A percentile compares a stretch with the other conserved stretches of the same genome.
phyloP scores from a whole-genome alignment of 1,139 yeast genomes.

The Sugiyamaella novakii region DNA sequence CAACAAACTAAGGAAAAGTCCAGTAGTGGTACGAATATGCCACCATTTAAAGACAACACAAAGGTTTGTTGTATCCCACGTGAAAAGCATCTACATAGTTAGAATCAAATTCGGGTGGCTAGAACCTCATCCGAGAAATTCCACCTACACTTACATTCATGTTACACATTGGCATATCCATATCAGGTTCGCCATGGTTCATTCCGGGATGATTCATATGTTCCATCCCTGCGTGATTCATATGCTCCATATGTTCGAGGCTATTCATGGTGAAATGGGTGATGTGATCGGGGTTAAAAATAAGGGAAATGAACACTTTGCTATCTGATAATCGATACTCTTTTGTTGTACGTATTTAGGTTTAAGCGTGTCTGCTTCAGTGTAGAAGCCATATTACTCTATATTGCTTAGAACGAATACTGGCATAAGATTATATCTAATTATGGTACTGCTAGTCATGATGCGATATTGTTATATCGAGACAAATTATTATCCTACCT shows the following conservation, averaged over 20 bases:
- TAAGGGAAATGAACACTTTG: too few relatives aligned
- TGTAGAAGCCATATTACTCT: too few relatives aligned
- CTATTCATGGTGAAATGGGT: neutral
- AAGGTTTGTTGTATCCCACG: constrained; percentile 74
- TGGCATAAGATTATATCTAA: too few relatives aligned
- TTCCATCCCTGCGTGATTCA: constrained; percentile 35
- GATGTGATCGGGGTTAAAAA: too few relatives aligned
- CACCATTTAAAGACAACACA: constrained; percentile 79
- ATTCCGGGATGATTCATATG: constrained; percentile 27
- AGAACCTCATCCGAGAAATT: neutral
- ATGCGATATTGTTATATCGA: too few relatives aligned
- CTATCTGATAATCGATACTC: too few relatives aligned
- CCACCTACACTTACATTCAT: constrained; percentile 48
- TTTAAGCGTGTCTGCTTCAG: too few relatives aligned
- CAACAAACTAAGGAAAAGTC: constrained; percentile 55
- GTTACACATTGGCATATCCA: constrained; percentile 51
- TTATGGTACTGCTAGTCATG: too few relatives aligned
- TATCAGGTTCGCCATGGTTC: constrained; percentile 20
- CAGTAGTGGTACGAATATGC: constrained; percentile 61
- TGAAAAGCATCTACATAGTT: constrained; percentile 61
- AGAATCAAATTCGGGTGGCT: too few relatives aligned
- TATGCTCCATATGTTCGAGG: constrained; percentile 1
- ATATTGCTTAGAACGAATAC: too few relatives aligned
- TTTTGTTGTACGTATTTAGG: too few relatives aligned
- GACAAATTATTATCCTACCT: too few relatives aligned